Base-by-base conservation (phyloP, 1,284 basidiomycete genomes). In the Polyporus tsugae region DNA sequence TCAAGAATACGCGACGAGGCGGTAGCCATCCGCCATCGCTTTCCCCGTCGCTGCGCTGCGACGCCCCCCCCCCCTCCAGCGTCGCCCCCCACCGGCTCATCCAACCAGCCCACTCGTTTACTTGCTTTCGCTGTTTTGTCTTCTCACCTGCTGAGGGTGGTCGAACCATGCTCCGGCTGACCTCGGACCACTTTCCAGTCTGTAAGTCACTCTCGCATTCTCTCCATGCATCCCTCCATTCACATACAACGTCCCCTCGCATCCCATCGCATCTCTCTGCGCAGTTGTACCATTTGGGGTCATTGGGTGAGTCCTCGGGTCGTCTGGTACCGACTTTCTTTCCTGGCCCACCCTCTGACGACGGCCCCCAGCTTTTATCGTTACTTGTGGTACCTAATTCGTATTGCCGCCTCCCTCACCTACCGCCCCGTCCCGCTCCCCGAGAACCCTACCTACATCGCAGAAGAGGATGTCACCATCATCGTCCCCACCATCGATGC, bases 401-500 rank as follows among this genome's bases (percentile, higher is more conserved):
- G 95, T 79, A 80, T 96, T 58, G 82, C 88, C 42, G 95, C 95
- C 19, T 87, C 88, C 36, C 84, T 86, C 74, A 87, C 91, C 38
- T 97, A 96, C 82, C 88, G 90, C 69, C 95, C 95, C 29, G 90
- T 97, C 66, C 95, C 95, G 0, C 83, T 96, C 17, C 95, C 95
- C 61, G 88, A 92, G 82, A 92, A 94, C 77, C 95, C 95, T 0
- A 96, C 95, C 22, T 97, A 96, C 80, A 82, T 92, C 74, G 93
- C 95, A 61, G 86, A 88, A 6, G 95, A 97, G 80, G 95, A 97
- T 85, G 95, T 97, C 73, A 97, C 95, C 36, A 96, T 96, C 78
- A 95, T 97, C 71, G 95, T 97, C 3, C 95, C 95, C 46, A 97
- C 95, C 72, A 97, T 97, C 77, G 95, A 97, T 78, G 95, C 95